Percentiles rank a stretch among this genome's conserved stretches.
Evolutionary conservation across 2,329 filamentous ascomycete genomes (phyloP).

Genomic region (Aspergillus caelatus): DNA sequence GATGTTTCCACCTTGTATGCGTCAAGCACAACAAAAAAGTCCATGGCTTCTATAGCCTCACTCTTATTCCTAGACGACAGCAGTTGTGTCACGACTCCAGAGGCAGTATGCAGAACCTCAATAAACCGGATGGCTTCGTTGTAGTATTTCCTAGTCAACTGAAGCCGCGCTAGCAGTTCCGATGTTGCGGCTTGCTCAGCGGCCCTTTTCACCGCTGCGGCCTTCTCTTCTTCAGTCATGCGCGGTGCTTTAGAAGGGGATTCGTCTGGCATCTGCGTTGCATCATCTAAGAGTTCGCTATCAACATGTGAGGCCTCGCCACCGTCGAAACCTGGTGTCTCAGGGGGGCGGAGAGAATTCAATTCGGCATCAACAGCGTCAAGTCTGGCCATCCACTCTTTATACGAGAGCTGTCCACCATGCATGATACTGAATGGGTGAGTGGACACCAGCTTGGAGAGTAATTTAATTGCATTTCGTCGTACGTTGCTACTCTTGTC

Average conservation of each 20-base stretch:
- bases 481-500: slow-evolving; percentile 98
- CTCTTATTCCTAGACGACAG: slow-evolving; percentile 96
- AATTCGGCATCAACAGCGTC: slow-evolving; percentile 83
- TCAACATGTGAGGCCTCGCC: slow-evolving; percentile 72
- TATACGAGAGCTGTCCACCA: slow-evolving; percentile 78
- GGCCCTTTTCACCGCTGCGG: slow-evolving; percentile 73
- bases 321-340: slow-evolving; percentile 71
- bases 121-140: slow-evolving; percentile 93
- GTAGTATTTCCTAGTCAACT: slow-evolving; percentile 87
- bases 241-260: slow-evolving; percentile 66
- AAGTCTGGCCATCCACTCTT: slow-evolving; percentile 82
- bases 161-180: slow-evolving; percentile 83
- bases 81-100: slow-evolving; percentile 78
- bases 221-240: slow-evolving; percentile 79
- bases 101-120: slow-evolving; percentile 82
- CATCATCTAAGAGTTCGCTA: slow-evolving; percentile 79
- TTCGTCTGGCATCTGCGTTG: slow-evolving; percentile 71
- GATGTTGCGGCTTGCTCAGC: slow-evolving; percentile 86
- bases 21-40: slow-evolving; percentile 94
- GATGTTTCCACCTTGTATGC: slow-evolving; percentile 96
- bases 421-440: slow-evolving; percentile 94
- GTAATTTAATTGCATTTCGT: slow-evolving; percentile 89
- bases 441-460: slow-evolving; percentile 85
- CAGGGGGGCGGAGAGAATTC: slow-evolving; percentile 74
- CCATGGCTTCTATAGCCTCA: slow-evolving; percentile 98